Conservation (phyloP, 257 asterid genomes). For the Petunia axillaris region DNA sequence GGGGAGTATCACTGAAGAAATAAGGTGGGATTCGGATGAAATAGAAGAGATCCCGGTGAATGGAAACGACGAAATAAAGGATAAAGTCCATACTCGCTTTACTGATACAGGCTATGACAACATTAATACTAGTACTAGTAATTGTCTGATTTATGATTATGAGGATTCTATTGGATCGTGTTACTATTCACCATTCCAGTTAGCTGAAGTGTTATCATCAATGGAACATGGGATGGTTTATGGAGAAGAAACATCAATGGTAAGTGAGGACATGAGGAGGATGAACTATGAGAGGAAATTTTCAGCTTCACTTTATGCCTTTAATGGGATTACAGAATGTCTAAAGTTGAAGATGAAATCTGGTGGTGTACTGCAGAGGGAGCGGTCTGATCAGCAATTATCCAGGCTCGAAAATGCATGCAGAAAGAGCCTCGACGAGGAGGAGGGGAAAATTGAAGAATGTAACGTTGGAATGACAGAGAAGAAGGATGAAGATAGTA, state of each 20-base stretch:
- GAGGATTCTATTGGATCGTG: constrained; percentile 55
- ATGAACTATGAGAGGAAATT: constrained; percentile 76
- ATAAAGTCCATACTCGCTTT: constrained; percentile 30
- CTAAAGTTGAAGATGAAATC: constrained; percentile 53
- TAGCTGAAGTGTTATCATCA: constrained; percentile 57
- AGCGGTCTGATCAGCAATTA: constrained; percentile 47
- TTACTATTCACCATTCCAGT: constrained; percentile 63
- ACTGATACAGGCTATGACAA: too few relatives aligned
- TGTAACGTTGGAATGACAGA: not conserved
- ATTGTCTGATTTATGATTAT: constrained; percentile 41
- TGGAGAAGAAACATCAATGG: constrained; percentile 42
- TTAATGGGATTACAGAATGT: constrained; percentile 74
- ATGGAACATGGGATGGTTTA: constrained; percentile 23
- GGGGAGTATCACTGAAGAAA: too few relatives aligned
- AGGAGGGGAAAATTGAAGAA: constrained; percentile 4
- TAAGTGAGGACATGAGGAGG: constrained; percentile 68
- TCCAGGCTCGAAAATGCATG: constrained; percentile 51
- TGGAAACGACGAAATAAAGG: constrained; percentile 28
- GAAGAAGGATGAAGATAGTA: constrained; percentile 24
- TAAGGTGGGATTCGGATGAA: constrained; percentile 7
- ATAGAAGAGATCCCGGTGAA: constrained; percentile 32
- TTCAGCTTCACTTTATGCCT: constrained; percentile 74
- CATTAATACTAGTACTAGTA: too few relatives aligned
- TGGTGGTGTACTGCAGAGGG: constrained; percentile 16
- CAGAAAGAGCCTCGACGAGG: constrained; percentile 28